Evolutionary conservation across 495 filamentous ascomycete genomes (phyloP), one percentile per base, ranked within the genome.

Genomic region (Xylaria telfairii): DNA sequence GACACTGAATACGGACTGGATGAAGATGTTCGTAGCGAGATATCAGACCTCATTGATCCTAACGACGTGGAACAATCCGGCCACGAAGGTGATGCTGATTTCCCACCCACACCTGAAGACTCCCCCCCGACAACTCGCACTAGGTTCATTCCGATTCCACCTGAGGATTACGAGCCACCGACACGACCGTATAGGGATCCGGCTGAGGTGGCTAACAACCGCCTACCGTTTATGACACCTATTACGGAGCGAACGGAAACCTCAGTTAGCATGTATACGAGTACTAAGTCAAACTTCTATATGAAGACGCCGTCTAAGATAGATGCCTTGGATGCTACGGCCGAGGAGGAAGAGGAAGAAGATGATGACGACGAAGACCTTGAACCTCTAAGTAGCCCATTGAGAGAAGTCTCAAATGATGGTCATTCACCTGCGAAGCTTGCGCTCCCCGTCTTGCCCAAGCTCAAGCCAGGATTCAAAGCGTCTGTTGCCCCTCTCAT

Each of bases 191-290:
- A 92, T 81, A 88, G 94, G 71, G 90, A 96, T 74, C 88, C 92
- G 72, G 85, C 84, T 2, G 87, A 93, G 73, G 84, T 90, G 64
- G 92, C 93, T 71, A 94, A 97, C 72, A 96, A 91, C 77, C 90
- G 94, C 61, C 84, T 98, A 9, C 96, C 95, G 44, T 98, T 97
- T 79, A 99, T 99, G 96, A 99, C 96, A 0, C 96, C 96, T 15
- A 99, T 99, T 70, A 93, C 95, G 8, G 96, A 99, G 78, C 91
- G 91, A 73, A 99, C 96, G 0, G 96, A 99, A 80, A 92, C 90
- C 26, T 96, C 93, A 0, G 77, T 97, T 26, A 90, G 89, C 30
- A 82, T 91, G 32, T 84, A 87, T 57, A 91, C 91, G 2, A 83
- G 79, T 72, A 72, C 82, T 75, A 79, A 84, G 75, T 47, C 68